A percentile compares a stretch with the other conserved stretches of the same genome.
Conservation (phyloP, 768 basidiomycete species). For the Boletus sp. region DNA sequence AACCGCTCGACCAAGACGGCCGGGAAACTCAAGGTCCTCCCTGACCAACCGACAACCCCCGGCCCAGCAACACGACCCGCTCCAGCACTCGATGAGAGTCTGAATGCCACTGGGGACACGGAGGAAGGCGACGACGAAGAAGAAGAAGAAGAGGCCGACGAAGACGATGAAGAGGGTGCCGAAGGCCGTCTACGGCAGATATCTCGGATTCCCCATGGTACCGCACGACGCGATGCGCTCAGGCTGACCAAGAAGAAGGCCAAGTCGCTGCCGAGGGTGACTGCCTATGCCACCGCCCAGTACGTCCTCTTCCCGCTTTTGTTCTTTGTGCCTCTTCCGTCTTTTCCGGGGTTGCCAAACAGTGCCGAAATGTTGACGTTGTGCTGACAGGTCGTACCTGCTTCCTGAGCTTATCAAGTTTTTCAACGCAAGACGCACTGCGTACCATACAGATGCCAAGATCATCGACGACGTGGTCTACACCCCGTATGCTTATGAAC, state of each 20-base stretch:
- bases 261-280: slow-evolving; percentile 87
- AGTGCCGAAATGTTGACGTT: background rate
- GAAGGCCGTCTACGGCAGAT: slow-evolving; percentile 68
- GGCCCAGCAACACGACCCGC: slow-evolving; percentile 29
- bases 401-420: slow-evolving; percentile 87
- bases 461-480: slow-evolving; percentile 93
- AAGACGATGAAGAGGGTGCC: slow-evolving; percentile 49
- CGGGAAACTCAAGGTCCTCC: slow-evolving; percentile 84
- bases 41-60: slow-evolving; percentile 69
- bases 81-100: slow-evolving; percentile 39
- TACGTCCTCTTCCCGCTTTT: slow-evolving; percentile 30
- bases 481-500: slow-evolving; percentile 84
- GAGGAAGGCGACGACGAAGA: slow-evolving; percentile 70
- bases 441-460: slow-evolving; percentile 84
- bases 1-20: slow-evolving; percentile 79
- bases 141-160: slow-evolving; percentile 49
- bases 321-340: too few species aligned
- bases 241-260: slow-evolving; percentile 93
- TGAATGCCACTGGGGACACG: slow-evolving; percentile 53
- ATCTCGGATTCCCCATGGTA: slow-evolving; percentile 89
- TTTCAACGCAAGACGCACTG: slow-evolving; percentile 74
- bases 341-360: background rate
- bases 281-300: slow-evolving; percentile 93
- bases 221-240: slow-evolving; percentile 87
- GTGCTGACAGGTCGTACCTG: slow-evolving; percentile 68